phyloP scores from a whole-genome alignment of 345 rosid genomes.

The Rhodomyrtus tomentosa region DNA sequence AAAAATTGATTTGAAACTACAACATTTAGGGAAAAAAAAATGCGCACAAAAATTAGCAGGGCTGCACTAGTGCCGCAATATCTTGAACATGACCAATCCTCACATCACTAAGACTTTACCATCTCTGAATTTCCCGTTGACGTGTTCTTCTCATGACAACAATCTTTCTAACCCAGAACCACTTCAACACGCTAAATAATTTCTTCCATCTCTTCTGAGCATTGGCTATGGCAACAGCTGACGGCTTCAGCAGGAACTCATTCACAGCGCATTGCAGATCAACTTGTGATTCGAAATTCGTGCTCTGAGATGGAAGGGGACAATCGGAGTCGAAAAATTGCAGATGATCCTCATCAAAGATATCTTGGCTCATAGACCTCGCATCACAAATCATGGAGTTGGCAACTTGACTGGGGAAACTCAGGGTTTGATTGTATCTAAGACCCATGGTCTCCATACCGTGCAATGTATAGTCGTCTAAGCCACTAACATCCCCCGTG shows the following conservation, averaged over 20 bases:
- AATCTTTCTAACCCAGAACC: conserved; percentile 44
- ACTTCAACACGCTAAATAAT: conserved; percentile 68
- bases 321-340: conserved; percentile 35
- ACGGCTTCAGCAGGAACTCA: conserved; percentile 33
- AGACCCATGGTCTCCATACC: conserved; percentile 46
- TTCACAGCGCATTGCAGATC: conserved; percentile 59
- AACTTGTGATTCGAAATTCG: conserved; percentile 34
- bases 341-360: conserved; percentile 67
- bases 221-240: conserved; percentile 23
- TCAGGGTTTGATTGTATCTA: conserved; percentile 36
- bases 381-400: conserved; percentile 40
- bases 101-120: neutral
- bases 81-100: neutral
- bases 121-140: conserved; percentile 21
- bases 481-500: conserved; percentile 30
- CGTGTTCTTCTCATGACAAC: conserved; percentile 29
- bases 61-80: neutral
- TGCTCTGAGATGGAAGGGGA: conserved; percentile 22
- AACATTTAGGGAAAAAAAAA: neutral
- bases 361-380: conserved; percentile 33
- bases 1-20: neutral
- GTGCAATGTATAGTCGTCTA: conserved; percentile 50
- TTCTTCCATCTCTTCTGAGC: conserved; percentile 88
- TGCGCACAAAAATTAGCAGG: neutral
- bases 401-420: conserved; percentile 32